These are phyloP conservation scores for Daucus carota DNA, from an alignment of 129 eudicot species.

Conservation along the genomic window DNA sequence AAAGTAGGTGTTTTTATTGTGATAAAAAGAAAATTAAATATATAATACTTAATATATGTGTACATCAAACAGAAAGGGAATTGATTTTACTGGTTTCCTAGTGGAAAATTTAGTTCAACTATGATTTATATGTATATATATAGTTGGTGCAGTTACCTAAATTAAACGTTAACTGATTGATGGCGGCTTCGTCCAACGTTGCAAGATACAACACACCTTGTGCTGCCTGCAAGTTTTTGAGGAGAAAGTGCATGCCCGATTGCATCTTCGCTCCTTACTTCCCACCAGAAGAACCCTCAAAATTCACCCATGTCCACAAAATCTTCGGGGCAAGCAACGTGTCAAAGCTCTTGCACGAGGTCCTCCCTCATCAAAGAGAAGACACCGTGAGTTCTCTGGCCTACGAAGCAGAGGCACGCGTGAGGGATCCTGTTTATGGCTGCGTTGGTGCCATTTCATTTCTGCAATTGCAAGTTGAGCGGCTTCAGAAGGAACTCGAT, in stretches of 20 bases:
- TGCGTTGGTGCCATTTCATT: conserved; percentile 76
- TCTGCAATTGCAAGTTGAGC: conserved; percentile 77
- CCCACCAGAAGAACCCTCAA: conserved; percentile 91
- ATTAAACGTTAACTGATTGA: neutral
- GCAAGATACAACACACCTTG: conserved; percentile 72
- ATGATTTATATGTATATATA: too few species aligned
- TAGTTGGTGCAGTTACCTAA: neutral
- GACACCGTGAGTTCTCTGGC: conserved; percentile 88
- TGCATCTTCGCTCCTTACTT: conserved; percentile 90
- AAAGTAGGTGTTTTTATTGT: too few species aligned
- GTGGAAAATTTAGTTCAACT: too few species aligned
- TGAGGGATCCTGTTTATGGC: conserved; percentile 83
- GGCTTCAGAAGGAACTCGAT: conserved; percentile 78
- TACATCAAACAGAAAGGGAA: neutral
- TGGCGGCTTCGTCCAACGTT: conserved; percentile 57
- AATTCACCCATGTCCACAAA: conserved; percentile 87
- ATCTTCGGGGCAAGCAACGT: conserved; percentile 94
- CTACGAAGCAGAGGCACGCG: conserved; percentile 90
- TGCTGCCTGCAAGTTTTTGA: conserved; percentile 93
- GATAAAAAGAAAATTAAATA: too few species aligned
- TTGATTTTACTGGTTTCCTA: neutral
- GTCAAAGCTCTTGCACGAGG: conserved; percentile 77
- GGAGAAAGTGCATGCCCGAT: conserved; percentile 85
- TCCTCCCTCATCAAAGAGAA: conserved; percentile 76
- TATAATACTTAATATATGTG: too few species aligned